Base-by-base conservation (phyloP, 495 filamentous ascomycete genomes). In the Xylaria telfairii region DNA sequence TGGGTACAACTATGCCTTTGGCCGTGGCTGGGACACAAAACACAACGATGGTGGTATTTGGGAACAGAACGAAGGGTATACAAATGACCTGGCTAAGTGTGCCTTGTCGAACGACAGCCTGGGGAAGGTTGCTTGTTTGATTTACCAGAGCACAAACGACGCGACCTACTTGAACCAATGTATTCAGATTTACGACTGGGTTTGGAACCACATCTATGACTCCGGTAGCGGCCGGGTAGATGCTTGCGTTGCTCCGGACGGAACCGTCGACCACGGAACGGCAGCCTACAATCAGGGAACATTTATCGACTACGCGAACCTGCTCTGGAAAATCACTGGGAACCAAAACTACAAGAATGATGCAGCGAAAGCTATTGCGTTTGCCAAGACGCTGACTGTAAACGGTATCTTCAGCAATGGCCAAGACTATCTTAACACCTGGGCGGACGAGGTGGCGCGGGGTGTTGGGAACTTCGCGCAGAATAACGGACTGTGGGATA, bases 261-360 rank as follows among this genome's bases (percentile, higher is more conserved):
- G 70, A 54, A 67, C 28, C 12, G 54, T 66, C 59, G 56, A 57
- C 17, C 68, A 61, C 13, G 70, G 60, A 1, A 34, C 39, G 30
- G 61, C 72, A 34, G 72, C 63, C 10, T 73, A 73, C 62, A 73
- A 73, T 39, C 69, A 73, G 47, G 72, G 72, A 19, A 73, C 72
- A 39, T 73, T 71, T 49, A 37, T 73, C n/a, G 72, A 73, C 57
- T 73, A 57, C 28, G 60, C 72, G 2, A 68, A 37, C 17, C 34
- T 73, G 12, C 30, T 73, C 21, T 73, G 56, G 41, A 47, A 67
- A 28, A 73, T 34, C 47, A 72, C 69, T 3, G 67, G 67, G 39
- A 60, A 71, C 32, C 34, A 46, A 3, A 53, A 57, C 17, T 12
- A 24, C 12, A 44, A 34, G 10, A 19, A 59, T 12, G 56, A 59